Evolutionary conservation across 352 stramenopile species (phyloP).

Genomic region (Globisporangium heterothallicum): DNA sequence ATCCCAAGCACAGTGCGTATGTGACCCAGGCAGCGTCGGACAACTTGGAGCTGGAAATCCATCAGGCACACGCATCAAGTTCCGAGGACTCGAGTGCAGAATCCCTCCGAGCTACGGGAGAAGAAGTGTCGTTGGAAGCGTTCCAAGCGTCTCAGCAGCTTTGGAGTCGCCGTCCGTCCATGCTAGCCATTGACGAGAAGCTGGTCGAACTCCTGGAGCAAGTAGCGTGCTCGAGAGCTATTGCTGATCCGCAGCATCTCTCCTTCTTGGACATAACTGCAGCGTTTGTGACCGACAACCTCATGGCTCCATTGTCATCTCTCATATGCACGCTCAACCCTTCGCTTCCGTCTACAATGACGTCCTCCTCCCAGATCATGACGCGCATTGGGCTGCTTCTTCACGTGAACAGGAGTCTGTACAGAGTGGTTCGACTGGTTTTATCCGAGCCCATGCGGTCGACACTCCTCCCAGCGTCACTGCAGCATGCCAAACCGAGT

Average conservation of each 20-base stretch:
- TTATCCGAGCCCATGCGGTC: conserved; percentile 15
- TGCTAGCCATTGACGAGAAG: conserved; percentile 15
- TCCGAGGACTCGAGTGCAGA: not conserved
- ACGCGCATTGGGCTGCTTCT: conserved; percentile 33
- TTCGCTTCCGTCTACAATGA: not conserved
- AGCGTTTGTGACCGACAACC: conserved; percentile 21
- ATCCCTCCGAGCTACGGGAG: not conserved
- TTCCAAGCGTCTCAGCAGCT: conserved; percentile 2
- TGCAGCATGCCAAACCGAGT: not conserved
- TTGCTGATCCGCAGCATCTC: conserved; percentile 13
- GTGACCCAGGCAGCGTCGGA: not conserved
- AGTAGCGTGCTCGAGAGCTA: conserved; percentile 17
- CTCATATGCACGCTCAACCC: not conserved
- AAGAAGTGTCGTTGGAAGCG: not conserved
- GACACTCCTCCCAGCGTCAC: not conserved
- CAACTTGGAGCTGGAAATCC: not conserved
- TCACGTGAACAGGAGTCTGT: conserved; percentile 39
- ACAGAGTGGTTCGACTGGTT: conserved; percentile 29
- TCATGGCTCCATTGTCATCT: not conserved
- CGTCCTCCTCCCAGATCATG: conserved; percentile 9
- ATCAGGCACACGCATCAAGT: not conserved
- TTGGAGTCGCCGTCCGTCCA: not conserved
- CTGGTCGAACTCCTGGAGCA: conserved; percentile 23
- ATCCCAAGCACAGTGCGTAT: conserved; percentile 6
- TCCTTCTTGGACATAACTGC: conserved; percentile 30